Percentiles rank a stretch among this genome's conserved stretches.
Conservation (phyloP, 192 early-diverging fungal species). For the Rhizophagus prolifer region DNA sequence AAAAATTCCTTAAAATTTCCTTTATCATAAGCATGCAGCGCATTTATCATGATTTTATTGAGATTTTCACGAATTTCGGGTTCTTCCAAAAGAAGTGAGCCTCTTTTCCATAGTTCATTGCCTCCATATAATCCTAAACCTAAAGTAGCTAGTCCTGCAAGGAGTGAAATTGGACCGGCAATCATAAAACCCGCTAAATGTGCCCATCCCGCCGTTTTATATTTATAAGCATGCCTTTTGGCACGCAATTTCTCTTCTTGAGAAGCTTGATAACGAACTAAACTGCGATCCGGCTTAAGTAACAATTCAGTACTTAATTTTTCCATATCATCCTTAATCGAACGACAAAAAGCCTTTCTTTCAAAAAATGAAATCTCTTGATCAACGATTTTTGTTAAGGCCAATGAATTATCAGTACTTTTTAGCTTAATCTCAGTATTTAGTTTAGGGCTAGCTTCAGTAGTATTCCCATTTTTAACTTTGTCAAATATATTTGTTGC, state of each 20-base stretch:
- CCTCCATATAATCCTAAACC: not conserved
- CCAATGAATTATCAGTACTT: no score
- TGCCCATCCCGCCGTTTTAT: not conserved
- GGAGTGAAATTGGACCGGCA: no score
- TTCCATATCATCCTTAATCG: not conserved
- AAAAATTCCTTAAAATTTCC: not conserved
- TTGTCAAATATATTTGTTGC: slow-evolving; percentile 16
- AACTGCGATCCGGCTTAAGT: not conserved
- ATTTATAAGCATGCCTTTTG: not conserved
- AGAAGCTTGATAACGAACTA: not conserved
- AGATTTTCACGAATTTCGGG: not conserved
- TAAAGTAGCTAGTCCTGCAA: not conserved
- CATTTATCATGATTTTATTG: not conserved
- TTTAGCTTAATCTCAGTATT: no score
- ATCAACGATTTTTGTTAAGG: not conserved
- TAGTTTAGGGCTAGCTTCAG: not conserved
- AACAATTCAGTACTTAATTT: not conserved
- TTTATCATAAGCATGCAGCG: not conserved
- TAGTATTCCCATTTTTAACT: not conserved
- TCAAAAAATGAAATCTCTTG: not conserved
- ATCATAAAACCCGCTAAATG: no score
- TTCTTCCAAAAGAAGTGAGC: not conserved
- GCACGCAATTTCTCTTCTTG: not conserved
- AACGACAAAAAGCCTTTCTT: not conserved
- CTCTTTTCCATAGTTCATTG: not conserved